Percentiles rank a stretch among this genome's conserved stretches.
phyloP scores from a whole-genome alignment of 2,329 filamentous ascomycete species.

The Ascochyta viciae-villosae region DNA sequence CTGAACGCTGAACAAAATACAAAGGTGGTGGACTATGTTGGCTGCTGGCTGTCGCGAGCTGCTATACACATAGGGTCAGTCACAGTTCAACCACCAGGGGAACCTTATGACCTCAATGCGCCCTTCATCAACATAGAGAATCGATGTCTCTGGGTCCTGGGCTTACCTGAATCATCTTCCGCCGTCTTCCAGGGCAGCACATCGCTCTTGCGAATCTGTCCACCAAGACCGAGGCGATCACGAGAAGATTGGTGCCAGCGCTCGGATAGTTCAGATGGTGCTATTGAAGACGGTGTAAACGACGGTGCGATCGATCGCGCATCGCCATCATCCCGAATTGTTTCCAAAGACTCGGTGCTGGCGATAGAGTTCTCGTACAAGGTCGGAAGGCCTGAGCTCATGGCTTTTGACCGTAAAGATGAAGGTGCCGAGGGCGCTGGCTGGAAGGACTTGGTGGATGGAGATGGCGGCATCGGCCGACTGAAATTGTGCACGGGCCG shows the following conservation, averaged over 20 bases:
- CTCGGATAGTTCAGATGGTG: conserved; percentile 45
- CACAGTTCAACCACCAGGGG: conserved; percentile 15
- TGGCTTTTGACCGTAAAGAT: conserved; percentile 22
- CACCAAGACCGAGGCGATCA: conserved; percentile 48
- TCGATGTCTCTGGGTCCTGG: conserved; percentile 33
- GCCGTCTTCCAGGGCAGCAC: conserved; percentile 41
- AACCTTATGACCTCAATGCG: conserved; percentile 19
- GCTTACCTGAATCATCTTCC: conserved; percentile 17
- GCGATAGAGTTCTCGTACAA: conserved; percentile 43
- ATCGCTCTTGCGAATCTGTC: conserved; percentile 43
- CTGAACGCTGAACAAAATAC: conserved; percentile 15
- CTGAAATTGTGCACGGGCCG: conserved; percentile 36
- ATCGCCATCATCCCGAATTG: conserved; percentile 24
- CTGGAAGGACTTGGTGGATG: conserved; percentile 7
- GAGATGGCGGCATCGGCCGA: conserved; percentile 23
- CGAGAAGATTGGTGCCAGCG: conserved; percentile 46
- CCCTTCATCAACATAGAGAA: conserved; percentile 33
- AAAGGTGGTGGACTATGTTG: conserved; percentile 11
- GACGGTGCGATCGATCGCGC: conserved; percentile 34
- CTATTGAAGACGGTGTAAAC: conserved; percentile 36
- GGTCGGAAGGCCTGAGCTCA: conserved; percentile 36
- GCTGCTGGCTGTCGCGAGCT: conserved; percentile 15
- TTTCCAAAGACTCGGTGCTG: conserved; percentile 30
- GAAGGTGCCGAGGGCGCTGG: conserved; percentile 21
- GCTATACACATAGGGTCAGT: conserved; percentile 10